Evolutionary conservation across 495 filamentous ascomycete species (phyloP), one percentile per base, ranked within the genome.

Genomic region (Xanthoparmelia taractica): DNA sequence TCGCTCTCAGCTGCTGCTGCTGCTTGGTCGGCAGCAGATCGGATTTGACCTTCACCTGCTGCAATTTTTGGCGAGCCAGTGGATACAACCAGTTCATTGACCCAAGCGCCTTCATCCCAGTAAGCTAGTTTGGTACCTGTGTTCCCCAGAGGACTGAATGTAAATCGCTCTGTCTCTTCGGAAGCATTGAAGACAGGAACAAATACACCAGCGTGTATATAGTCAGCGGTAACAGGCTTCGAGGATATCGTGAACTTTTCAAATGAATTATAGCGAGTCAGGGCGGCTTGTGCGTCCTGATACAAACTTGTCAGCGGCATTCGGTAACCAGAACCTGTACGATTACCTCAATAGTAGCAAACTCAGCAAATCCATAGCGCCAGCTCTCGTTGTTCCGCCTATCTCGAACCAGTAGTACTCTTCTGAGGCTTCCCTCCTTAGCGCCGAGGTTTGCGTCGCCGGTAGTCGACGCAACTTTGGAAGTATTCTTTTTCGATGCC

Each of bases 321-420:
- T 27, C 18, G 8, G 33, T 40, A 37, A 52, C 31, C 27, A 18
- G 8, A 1, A n/a, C 8, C 17, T 12, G 23, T 54, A 57, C 18
- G 50, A 71, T 59, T 76, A 83, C 82, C 68, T 80, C 75, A 34
- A 81, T 74, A 37, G 73, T 88, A n/a, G 82, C 84, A 70, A 93
- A 96, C 71, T 96, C 92, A 29, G 88, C 92, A 70, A 96, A 96
- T 0, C 91, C 92, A 68, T 90, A 96, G 56, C 87, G 83, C 85
- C 89, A 92, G 63, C 87, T 92, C 58, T 92, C 87, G 61, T 90
- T 84, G 25, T 78, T 87, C 55, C 79, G 80, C 64, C 87, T 80
- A 68, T 94, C 89, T 56, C 90, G 83, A 64, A 95, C 85, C 13
- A 96, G 76, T 52, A 96, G 78, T 15, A 96, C 83, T 58, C 92